Percentiles rank a stretch among this genome's conserved stretches.
phyloP scores from a whole-genome alignment of 768 basidiomycete genomes.

The Leccinellum rugosiceps region DNA sequence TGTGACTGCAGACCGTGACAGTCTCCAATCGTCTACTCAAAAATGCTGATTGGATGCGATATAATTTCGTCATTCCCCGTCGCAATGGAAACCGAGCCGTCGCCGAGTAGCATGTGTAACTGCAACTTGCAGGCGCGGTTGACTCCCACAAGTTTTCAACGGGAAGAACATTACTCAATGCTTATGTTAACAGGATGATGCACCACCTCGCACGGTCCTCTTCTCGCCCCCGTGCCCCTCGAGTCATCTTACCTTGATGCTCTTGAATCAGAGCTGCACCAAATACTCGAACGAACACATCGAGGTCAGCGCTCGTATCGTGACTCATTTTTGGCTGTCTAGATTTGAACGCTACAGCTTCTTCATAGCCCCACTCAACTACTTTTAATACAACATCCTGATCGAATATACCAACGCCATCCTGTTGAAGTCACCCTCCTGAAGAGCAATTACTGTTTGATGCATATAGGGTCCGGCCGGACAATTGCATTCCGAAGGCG shows the following conservation, averaged over 20 bases:
- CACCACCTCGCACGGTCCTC: slow-evolving; percentile 30
- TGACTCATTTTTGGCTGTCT: neutral
- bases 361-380: slow-evolving; percentile 60
- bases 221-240: neutral
- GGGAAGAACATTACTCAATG: slow-evolving; percentile 60
- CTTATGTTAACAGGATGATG: too few relatives aligned
- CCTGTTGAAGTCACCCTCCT: slow-evolving; percentile 40
- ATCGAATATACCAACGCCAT: slow-evolving; percentile 53
- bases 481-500: slow-evolving; percentile 37
- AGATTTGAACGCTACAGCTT: slow-evolving; percentile 35
- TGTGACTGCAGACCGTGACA: too few relatives aligned
- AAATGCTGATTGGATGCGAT: slow-evolving; percentile 69
- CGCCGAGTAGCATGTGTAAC: too few relatives aligned
- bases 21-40: too few relatives aligned
- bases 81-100: too few relatives aligned
- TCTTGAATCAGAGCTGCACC: slow-evolving; percentile 41
- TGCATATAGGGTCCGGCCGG: slow-evolving; percentile 32
- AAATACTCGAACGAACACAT: slow-evolving; percentile 54
- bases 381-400: slow-evolving; percentile 57
- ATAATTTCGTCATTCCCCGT: slow-evolving; percentile 55
- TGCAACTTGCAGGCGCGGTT: too few relatives aligned
- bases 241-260: neutral
- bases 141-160: slow-evolving; percentile 35
- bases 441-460: slow-evolving; percentile 31
- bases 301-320: slow-evolving; percentile 36